Evolutionary conservation across 2,329 filamentous ascomycete genomes (phyloP), one percentile per base, ranked within the genome.

Genomic region (Ploettnerulaceae sp.): DNA sequence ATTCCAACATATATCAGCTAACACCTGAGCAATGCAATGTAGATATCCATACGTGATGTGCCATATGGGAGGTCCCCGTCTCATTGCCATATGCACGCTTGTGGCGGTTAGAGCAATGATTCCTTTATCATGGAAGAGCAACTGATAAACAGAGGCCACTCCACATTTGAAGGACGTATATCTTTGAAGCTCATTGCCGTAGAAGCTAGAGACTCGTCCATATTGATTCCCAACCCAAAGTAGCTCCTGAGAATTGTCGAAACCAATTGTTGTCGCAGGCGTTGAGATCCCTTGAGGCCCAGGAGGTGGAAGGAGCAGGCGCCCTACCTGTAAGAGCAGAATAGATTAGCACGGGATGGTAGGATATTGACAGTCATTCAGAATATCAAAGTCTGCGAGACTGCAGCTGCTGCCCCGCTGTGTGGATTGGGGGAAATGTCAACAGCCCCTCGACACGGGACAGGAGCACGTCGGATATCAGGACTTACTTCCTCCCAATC

Each of bases 181-280:
- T 62, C 81, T 79, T 61, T 91, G 85, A 37, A 97, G 75, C 51
- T 95, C 88, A 43, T 81, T 79, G 43, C 89, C 85, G 66, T 88
- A 88, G 68, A 95, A 96, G 8, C 91, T 95, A 34, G 82, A 85
- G 37, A 97, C 81, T 55, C 89, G 82, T 52, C 93, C 93, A 37
- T 52, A 88, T 70, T 93, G 87, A 66, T 93, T 95, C 36, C 90
- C 94, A 3, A 83, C 81, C 93, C 94, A 98, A 43, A 98, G 70
- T 26, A 98, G 76, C 66, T 98, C 93, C 66, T 95, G 86, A 29
- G 77, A 75, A 47, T 84, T 85, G 66, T 98, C 93, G 67, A 98
- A 98, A 37, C 86, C 84, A 66, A 96, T 78, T 2, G 89, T 84
- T 34, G 86, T 84, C 57, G 89, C 81, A 47, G 81, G 80, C 17